phyloP scores from a whole-genome alignment of 2,329 filamentous ascomycete species.

The Pyricularia pennisetigena region DNA sequence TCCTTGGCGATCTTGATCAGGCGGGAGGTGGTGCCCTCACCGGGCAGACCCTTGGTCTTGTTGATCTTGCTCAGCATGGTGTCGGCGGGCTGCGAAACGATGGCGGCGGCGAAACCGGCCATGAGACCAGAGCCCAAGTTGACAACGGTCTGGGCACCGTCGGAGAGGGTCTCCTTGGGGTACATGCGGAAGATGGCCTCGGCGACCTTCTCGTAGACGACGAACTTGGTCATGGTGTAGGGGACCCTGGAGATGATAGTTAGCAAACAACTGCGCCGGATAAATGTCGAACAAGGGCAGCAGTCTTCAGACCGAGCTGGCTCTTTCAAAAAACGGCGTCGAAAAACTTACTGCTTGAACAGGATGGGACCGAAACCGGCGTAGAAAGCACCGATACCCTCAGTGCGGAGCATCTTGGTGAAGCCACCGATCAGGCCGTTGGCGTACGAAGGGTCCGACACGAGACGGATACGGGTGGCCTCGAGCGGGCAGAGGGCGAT shows the following conservation, averaged over 20 bases:
- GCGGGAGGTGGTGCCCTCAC: constrained; percentile 66
- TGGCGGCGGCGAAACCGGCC: constrained; percentile 68
- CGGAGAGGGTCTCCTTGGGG: constrained; percentile 57
- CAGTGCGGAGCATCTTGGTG: constrained; percentile 61
- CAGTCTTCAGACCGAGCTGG: too few relatives aligned
- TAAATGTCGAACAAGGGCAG: too few relatives aligned
- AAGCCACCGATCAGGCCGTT: constrained; percentile 63
- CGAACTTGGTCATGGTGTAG: constrained; percentile 85
- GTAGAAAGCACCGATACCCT: constrained; percentile 73
- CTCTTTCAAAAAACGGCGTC: too few relatives aligned
- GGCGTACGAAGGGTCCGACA: constrained; percentile 69
- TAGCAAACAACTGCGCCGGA: constrained; percentile 3
- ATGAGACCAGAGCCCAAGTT: constrained; percentile 40
- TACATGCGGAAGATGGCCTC: constrained; percentile 54
- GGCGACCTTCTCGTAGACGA: constrained; percentile 74
- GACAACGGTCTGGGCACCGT: constrained; percentile 57
- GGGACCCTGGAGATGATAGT: constrained; percentile 49
- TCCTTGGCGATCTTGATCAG: constrained; percentile 74
- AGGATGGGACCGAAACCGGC: constrained; percentile 71
- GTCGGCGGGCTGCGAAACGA: constrained; percentile 75
- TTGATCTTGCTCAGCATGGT: constrained; percentile 87
- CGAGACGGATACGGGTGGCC: constrained; percentile 77
- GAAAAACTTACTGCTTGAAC: constrained; percentile 61
- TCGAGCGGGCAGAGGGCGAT: constrained; percentile 75
- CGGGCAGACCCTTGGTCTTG: constrained; percentile 73